Evolutionary conservation across 2,329 filamentous ascomycete genomes (phyloP).

Genomic region (Colletotrichum tofieldiae): DNA sequence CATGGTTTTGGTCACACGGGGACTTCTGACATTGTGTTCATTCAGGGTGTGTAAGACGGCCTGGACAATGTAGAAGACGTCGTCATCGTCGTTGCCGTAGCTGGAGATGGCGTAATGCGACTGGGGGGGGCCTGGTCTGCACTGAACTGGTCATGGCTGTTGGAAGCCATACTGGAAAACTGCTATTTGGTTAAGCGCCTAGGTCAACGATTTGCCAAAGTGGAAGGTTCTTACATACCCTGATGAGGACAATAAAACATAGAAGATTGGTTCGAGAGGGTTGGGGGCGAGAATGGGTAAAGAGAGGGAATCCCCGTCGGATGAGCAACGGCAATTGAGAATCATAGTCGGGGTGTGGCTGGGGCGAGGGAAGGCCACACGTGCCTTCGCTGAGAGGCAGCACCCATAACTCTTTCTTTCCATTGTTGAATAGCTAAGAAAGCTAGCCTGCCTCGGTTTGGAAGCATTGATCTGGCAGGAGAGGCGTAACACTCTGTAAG

Average conservation of each 20-base stretch:
- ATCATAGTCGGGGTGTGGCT: too few species aligned
- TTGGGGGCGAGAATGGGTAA: too few species aligned
- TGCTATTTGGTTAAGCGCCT: background rate
- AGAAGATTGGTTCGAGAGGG: too few species aligned
- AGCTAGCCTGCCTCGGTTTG: too few species aligned
- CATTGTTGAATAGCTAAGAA: too few species aligned
- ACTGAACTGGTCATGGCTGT: background rate
- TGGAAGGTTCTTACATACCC: background rate
- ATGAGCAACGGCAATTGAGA: too few species aligned
- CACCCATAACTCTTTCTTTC: too few species aligned
- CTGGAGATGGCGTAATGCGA: background rate
- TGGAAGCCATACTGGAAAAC: background rate
- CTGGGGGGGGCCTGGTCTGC: background rate
- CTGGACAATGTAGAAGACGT: background rate
- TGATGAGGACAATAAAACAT: background rate
- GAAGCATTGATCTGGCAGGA: too few species aligned
- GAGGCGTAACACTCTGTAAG: too few species aligned
- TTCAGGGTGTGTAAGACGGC: background rate
- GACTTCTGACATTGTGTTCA: background rate
- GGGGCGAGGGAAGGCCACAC: too few species aligned
- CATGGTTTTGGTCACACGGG: background rate
- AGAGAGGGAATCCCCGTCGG: too few species aligned
- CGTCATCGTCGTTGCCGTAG: background rate
- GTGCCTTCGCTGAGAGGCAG: too few species aligned
- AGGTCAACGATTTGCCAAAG: background rate